phyloP scores from a whole-genome alignment of 2,329 filamentous ascomycete species.

The Fusarium udum region DNA sequence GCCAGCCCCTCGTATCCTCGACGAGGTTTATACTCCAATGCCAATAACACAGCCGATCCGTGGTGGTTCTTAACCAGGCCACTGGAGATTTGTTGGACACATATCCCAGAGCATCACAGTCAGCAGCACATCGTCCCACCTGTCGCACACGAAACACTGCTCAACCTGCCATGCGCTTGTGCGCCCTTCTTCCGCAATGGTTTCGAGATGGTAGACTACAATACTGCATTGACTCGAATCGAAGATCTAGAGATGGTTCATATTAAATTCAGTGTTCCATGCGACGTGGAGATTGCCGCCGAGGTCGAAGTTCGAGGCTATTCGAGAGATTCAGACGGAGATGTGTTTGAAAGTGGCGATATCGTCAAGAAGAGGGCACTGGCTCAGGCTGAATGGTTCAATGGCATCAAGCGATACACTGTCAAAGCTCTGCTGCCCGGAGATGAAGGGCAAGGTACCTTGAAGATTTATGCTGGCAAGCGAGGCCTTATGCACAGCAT shows the following conservation, averaged over 20 bases:
- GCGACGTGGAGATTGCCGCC: conserved; percentile 90
- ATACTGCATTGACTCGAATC: conserved; percentile 84
- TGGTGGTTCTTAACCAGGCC: conserved; percentile 97
- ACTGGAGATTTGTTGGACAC: conserved; percentile 92
- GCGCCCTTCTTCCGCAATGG: conserved; percentile 87
- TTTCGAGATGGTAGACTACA: conserved; percentile 86
- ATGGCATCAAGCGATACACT: conserved; percentile 88
- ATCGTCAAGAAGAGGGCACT: conserved; percentile 85
- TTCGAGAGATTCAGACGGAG: conserved; percentile 84
- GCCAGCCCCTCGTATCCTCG: conserved; percentile 91
- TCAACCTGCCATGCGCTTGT: conserved; percentile 86
- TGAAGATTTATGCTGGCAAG: conserved; percentile 94
- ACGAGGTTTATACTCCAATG: conserved; percentile 79
- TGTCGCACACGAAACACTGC: conserved; percentile 83
- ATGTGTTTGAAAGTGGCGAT: conserved; percentile 93
- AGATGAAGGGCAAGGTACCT: conserved; percentile 85
- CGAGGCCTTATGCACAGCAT: conserved; percentile 97
- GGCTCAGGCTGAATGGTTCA: conserved; percentile 90
- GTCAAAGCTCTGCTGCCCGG: conserved; percentile 91
- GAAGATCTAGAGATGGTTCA: conserved; percentile 96
- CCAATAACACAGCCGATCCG: conserved; percentile 75
- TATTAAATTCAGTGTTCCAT: conserved; percentile 84
- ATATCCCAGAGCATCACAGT: conserved; percentile 85
- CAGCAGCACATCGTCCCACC: conserved; percentile 95
- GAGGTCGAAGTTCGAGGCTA: conserved; percentile 89